Evolutionary conservation across 371 early-diverging fungal species (phyloP), one percentile per base, ranked within the genome.

Genomic region (Syncephalastrum monosporum): DNA sequence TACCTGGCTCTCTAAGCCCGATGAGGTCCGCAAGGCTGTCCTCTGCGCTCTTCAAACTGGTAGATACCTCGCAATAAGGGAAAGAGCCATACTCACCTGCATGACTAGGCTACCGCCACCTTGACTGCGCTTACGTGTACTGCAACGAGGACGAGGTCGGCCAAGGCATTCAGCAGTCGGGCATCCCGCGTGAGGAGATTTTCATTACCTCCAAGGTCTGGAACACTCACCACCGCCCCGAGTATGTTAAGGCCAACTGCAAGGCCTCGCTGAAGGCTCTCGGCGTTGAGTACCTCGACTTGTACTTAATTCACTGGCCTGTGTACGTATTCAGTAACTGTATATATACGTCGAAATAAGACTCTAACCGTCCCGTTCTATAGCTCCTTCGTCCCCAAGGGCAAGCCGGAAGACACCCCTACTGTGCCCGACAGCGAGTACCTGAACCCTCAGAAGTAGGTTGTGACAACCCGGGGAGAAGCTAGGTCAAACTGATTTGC

Each of bases 121-220:
- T 93, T 53, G 93, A 92, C 66, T 82, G 86, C 46, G 91, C 91
- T 38, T 75, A 72, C 50, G 69, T 66, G 17, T 88, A 96, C 66
- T 75, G 81, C 56, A 97, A 96, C 74, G 95, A 97, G 75, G 72
- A 80, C 38, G 88, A 92, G 50, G 86, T 95, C 44, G 96, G 96
- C 27, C 79, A 83, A 60, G 91, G 81, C 21, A 79, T 94, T 47
- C 63, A 64, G 8, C 73, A 82, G 38, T 73, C 81, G 13, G 67
- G 67, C 43, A 68, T 90, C 5, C 78, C 80, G 46, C 83, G 95
- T 54, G 72, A 85, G 29, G 78, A 91, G 29, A 61, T 96, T 27
- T 96, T 94, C 64, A 73, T 95, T 59, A 95, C 95, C 16, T 86
- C 89, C 63, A 96, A 98, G 63, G 69, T 98, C 21, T 95, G 95